Conservation (phyloP, 2,329 filamentous ascomycete species). For the Arachnopeziza araneosa region DNA sequence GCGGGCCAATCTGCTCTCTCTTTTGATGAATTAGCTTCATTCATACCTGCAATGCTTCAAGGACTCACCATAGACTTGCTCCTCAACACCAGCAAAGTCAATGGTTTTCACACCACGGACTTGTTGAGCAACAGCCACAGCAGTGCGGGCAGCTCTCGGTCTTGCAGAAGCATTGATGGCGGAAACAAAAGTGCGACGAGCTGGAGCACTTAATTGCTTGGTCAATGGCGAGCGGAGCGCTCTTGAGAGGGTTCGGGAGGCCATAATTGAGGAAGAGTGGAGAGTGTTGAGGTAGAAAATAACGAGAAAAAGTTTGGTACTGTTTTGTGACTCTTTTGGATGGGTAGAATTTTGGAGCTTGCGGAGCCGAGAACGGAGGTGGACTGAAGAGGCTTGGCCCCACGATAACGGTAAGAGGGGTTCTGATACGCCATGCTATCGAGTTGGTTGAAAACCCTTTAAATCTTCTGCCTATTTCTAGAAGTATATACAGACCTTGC, state of each 20-base stretch:
- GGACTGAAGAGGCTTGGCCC: neutral
- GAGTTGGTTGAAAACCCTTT: too few relatives aligned
- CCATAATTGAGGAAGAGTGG: conserved; percentile 40
- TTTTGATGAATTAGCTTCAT: conserved; percentile 35
- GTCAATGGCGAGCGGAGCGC: conserved; percentile 57
- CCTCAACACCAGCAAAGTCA: conserved; percentile 90
- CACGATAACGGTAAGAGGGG: neutral
- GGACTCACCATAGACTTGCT: conserved; percentile 80
- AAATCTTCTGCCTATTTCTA: too few relatives aligned
- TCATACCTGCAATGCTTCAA: conserved; percentile 5
- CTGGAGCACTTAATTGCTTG: conserved; percentile 57
- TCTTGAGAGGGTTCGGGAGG: conserved; percentile 68
- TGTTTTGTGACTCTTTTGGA: conserved; percentile 11
- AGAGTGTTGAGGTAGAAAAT: neutral
- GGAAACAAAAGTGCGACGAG: conserved; percentile 57
- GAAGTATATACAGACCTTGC: neutral
- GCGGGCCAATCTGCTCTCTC: conserved; percentile 98
- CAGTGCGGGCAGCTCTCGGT: conserved; percentile 45
- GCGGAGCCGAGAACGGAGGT: conserved; percentile 7
- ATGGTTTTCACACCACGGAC: conserved; percentile 94
- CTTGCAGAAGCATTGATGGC: conserved; percentile 51
- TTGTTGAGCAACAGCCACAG: conserved; percentile 38
- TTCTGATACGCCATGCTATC: neutral
- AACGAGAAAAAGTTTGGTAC: neutral
- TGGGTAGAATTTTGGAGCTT: conserved; percentile 10